These are phyloP conservation scores for Pleoardoris graminearum DNA, from an alignment of 2,329 filamentous ascomycete genomes.

Conservation along the genomic window DNA sequence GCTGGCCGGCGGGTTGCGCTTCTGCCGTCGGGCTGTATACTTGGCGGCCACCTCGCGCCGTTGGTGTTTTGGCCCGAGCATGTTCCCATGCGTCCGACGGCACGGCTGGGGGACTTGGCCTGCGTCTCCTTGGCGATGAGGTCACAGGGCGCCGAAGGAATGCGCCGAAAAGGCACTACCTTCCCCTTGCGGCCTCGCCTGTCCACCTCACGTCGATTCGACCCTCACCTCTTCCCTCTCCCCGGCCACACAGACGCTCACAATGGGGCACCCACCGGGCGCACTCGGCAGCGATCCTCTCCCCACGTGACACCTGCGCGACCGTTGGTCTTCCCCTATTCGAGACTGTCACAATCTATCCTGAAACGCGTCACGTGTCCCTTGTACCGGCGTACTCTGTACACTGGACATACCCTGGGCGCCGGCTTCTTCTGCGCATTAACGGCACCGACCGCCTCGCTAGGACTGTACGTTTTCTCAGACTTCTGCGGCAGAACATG, in stretches of 20 bases:
- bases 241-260: not conserved
- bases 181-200: slow-evolving; percentile 5
- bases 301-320: slow-evolving; percentile 1
- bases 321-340: slow-evolving; percentile 3
- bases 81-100: slow-evolving; percentile 5
- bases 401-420: slow-evolving; percentile 4
- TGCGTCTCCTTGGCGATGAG: slow-evolving; percentile 8
- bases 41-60: slow-evolving; percentile 1
- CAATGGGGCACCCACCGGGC: not conserved
- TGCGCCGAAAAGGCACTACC: not conserved
- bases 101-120: not conserved
- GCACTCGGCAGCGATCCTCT: slow-evolving; percentile 3
- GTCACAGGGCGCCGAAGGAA: slow-evolving; percentile 7
- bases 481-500: not conserved
- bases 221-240: not conserved
- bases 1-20: not conserved
- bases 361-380: slow-evolving; percentile 8
- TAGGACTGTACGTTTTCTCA: not conserved
- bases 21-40: not conserved
- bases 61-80: slow-evolving; percentile 12
- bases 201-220: not conserved
- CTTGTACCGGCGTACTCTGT: not conserved
- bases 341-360: slow-evolving; percentile 4
- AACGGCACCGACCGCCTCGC: not conserved
- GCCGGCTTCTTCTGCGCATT: not conserved